These are phyloP conservation scores for Phaffomyces opuntiae DNA, from an alignment of 805 yeast species.

Conservation along the genomic window DNA sequence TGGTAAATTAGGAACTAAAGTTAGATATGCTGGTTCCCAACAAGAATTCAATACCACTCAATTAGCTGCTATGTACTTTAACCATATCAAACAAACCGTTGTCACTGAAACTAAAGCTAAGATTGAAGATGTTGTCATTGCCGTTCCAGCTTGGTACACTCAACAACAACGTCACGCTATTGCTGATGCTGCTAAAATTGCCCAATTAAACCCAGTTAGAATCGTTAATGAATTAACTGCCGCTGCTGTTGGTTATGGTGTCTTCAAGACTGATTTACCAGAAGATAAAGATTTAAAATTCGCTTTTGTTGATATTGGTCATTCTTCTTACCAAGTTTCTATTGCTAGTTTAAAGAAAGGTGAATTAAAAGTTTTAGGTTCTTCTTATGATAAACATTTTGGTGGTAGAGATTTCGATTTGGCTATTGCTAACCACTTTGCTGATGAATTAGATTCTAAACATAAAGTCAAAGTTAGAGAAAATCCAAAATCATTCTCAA, in stretches of 20 bases:
- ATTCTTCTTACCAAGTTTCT: slow-evolving; percentile 87
- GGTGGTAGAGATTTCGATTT: slow-evolving; percentile 97
- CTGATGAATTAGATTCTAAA: slow-evolving; percentile 83
- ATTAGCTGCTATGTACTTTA: slow-evolving; percentile 89
- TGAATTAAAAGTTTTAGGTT: slow-evolving; percentile 86
- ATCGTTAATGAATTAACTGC: slow-evolving; percentile 96
- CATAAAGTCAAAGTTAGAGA: slow-evolving; percentile 88
- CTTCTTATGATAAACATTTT: slow-evolving; percentile 90
- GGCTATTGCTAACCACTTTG: slow-evolving; percentile 92
- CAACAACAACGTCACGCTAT: slow-evolving; percentile 96
- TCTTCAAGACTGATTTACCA: slow-evolving; percentile 93
- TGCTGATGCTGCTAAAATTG: slow-evolving; percentile 90
- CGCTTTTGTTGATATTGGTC: slow-evolving; percentile 95
- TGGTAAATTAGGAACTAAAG: slow-evolving; percentile 80
- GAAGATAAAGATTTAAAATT: slow-evolving; percentile 87
- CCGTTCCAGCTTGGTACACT: slow-evolving; percentile 97
- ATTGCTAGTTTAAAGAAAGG: slow-evolving; percentile 92
- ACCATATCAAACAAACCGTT: slow-evolving; percentile 80
- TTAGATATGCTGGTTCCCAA: slow-evolving; percentile 73
- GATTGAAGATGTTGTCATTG: slow-evolving; percentile 81
- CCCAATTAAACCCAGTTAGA: slow-evolving; percentile 97
- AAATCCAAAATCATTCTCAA: slow-evolving; percentile 91
- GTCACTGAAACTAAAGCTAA: slow-evolving; percentile 69
- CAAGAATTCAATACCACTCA: slow-evolving; percentile 81
- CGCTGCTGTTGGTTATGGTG: slow-evolving; percentile 99